Base-by-base conservation (phyloP, 2,329 filamentous ascomycete genomes). In the Aspergillus hiratsukae region DNA sequence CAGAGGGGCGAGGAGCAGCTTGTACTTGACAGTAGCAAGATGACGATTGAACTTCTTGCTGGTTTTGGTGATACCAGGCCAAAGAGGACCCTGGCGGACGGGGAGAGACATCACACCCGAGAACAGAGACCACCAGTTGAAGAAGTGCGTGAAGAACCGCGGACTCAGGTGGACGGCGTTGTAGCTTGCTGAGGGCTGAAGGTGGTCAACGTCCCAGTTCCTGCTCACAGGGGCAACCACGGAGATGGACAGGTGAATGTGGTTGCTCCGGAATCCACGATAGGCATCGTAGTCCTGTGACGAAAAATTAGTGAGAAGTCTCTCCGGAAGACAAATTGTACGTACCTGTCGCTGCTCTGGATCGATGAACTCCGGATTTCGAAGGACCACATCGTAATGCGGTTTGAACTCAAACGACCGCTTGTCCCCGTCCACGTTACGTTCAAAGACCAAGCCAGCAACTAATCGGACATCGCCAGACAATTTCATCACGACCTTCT, bases 41-140 rank as follows among this genome's bases (percentile, higher is more conserved):
- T 99, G 95, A 51, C 94, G 85, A 14, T 93, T 93, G 71, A 99
- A 99, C 72, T 99, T 99, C 77, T 99, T 99, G 80, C 91, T 97
- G 48, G 91, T 94, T 79, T 96, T 97, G 65, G 97, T 94, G 25
- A 91, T 83, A 0, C 91, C 91, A 5, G 92, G 93, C 86, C 92
- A 99, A 3, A 99, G 81, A 49, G 84, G 83, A 17, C 94, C 94
- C 76, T 99, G 95, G 0, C 94, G 90, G 56, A 99, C 88, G 10
- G 94, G 95, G 28, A 99, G 80, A 10, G 93, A 95, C 87, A 97
- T 91, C 8, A 93, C 89, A 1, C 93, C 92, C 8, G 91, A 91
- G 74, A 99, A 99, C 64, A 97, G 85, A 0, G 89, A 93, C 91
- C 92, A 97, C 94, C 94, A 99, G 56, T 87, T 86, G 76, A 92